These are phyloP conservation scores for Ballota nigra DNA, from an alignment of 257 asterid species.

Conservation along the genomic window DNA sequence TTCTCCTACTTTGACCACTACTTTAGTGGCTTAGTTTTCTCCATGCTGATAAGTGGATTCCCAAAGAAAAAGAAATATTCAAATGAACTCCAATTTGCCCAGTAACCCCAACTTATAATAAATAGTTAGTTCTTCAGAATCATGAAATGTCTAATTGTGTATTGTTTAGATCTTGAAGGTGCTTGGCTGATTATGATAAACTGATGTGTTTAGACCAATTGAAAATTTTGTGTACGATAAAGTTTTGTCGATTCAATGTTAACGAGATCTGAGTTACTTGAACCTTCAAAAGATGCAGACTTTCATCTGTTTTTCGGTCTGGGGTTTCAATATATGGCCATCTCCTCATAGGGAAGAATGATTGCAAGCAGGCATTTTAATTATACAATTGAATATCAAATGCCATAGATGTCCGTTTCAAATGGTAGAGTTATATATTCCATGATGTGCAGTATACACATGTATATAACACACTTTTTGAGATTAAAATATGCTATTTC, in stretches of 20 bases:
- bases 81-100: neutral
- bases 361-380: neutral
- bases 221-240: neutral
- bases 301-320: neutral
- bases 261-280: neutral
- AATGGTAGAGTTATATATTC: neutral
- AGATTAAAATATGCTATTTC: neutral
- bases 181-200: neutral
- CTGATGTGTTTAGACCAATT: conserved; percentile 5
- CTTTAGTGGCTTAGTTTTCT: neutral
- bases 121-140: neutral
- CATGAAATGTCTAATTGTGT: neutral
- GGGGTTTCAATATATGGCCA: neutral
- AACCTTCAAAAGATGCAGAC: conserved; percentile 10
- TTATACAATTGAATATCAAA: neutral
- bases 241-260: conserved; percentile 8
- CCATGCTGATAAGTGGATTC: neutral
- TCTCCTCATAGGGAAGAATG: neutral
- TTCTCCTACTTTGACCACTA: conserved; percentile 8
- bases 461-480: neutral
- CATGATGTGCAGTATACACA: neutral
- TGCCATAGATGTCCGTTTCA: neutral
- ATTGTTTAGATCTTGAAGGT: neutral
- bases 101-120: neutral
- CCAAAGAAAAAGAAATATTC: neutral